These are phyloP conservation scores for Panicum miliaceum DNA, from an alignment of 176 grass and related monocot genomes.

Conservation along the genomic window DNA sequence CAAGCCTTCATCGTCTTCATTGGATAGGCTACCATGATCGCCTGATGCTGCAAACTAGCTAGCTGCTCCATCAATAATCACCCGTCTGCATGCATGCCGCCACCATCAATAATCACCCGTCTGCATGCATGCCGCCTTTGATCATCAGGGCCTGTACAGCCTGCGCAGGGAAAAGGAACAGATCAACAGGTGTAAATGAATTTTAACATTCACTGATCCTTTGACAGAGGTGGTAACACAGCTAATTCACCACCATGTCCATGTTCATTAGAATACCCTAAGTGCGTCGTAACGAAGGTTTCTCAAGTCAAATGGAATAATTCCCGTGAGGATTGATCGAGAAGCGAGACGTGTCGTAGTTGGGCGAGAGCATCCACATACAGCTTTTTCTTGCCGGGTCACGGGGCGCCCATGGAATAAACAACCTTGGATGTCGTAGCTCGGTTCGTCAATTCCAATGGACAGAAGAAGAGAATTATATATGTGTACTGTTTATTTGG, in stretches of 20 bases:
- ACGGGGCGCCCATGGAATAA: neutral
- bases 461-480: neutral
- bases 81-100: too few species aligned
- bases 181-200: neutral
- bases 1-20: too few species aligned
- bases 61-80: too few species aligned
- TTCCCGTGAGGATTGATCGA: neutral
- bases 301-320: neutral
- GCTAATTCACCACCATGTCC: neutral
- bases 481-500: neutral
- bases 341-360: neutral
- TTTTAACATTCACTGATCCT: neutral
- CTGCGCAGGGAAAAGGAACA: neutral
- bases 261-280: neutral
- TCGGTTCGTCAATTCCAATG: constrained; percentile 2
- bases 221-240: too few species aligned
- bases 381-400: neutral
- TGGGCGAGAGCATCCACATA: neutral
- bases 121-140: too few species aligned
- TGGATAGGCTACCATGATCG: too few species aligned
- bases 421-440: neutral
- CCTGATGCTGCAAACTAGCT: too few species aligned
- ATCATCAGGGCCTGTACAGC: constrained; percentile 24
- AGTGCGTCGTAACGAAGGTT: neutral
- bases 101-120: too few species aligned